Base-by-base conservation (phyloP, 148 eudicot species). In the Spergularia bocconei region DNA sequence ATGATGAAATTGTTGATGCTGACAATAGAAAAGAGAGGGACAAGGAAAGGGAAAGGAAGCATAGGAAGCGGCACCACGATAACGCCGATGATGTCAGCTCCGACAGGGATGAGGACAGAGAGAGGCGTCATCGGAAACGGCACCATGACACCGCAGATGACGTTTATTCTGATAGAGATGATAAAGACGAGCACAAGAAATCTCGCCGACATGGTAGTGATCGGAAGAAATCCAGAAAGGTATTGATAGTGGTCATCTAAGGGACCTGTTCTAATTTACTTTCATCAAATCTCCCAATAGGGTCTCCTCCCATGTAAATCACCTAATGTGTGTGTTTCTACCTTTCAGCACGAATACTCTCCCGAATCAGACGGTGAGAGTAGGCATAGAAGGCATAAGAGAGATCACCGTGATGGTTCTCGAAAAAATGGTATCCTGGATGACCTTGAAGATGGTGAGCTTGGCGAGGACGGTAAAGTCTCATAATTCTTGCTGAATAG, bases 401-500 rank as follows among this genome's bases (percentile, higher is more conserved):
- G 77, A 81, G 97, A 93, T 72, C 85, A 88, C 71, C 79, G 85
- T 16, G 95, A 90, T 57, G 77, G 81, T 72, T 87, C 96, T n/a
- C 85, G 89, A 64, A 84, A 84, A 85, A 87, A 70, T 82, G 86
- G 85, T 51, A 80, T 86, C 59, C 59, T 82, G 38, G 97, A 92
- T 66, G 99, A 95, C 84, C 97, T 95, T 69, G 99, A 95, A 91
- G 99, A 95, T 75, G 98, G 97, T 6, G 98, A 94, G 84, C 86
- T 94, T 76, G 98, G 98, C 21, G 97, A 94, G 81, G 98, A 94
- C 72, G 93, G 98, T 21, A 96, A 90, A 79, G 85, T 91, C 69
- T 84, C 81, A 72, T 86, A 84, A 81, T 65, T 63, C 41, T 67
- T 14, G 6, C 61, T 33, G 29, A 65, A 17, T 54, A 54, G 10